Base-by-base conservation (phyloP, 192 early-diverging fungal genomes). In the Cetraspora pellucida region DNA sequence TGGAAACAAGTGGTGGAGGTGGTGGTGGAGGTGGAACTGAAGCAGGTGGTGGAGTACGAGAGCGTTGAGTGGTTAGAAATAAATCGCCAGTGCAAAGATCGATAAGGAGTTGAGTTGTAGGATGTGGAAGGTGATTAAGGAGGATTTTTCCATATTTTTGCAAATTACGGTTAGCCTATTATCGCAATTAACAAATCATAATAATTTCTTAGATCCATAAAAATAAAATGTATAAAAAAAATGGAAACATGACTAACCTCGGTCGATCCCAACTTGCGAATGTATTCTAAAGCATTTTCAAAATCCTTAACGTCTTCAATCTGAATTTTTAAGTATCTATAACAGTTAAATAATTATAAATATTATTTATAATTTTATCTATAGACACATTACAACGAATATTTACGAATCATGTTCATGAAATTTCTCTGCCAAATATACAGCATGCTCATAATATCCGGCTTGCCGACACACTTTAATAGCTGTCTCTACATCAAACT, bases 401-500 rank as follows among this genome's bases (percentile, higher is more conserved):
- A 77, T 84, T 75, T 86, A 89, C 87, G 91, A 85, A 46, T 92
- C 93, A 72, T 95, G 91, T 72, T 93, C 90, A 23, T 89, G 82
- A 78, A 92, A 95, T 78, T 91, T 91, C 79, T 92, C 88, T 4
- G 96, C 94, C 49, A 99, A 81, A 64, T 90, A 92, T n/a, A 96
- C 87, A n/a, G 96, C 96, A 72, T 98, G 95, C 43, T 93, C 89
- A 77, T 89, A 89, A 81, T 95, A 98, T 0, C 95, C 95, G 0
- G 95, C 93, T 74, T 94, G 93, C 17, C 95, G 85, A 80, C 96
- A 98, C 14, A 97, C 96, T 57, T 90, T 86, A 72, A 99, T 97
- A 31, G 96, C 97, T 0, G 95, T 98, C 66, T 97, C 95, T 10
- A 98, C 84, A 77, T 99, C 97, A 82, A 99, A 99, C 28, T 88